Conservation (phyloP, 225 moss, liverwort and hornwort genomes). For the Anthoceros angustus region DNA sequence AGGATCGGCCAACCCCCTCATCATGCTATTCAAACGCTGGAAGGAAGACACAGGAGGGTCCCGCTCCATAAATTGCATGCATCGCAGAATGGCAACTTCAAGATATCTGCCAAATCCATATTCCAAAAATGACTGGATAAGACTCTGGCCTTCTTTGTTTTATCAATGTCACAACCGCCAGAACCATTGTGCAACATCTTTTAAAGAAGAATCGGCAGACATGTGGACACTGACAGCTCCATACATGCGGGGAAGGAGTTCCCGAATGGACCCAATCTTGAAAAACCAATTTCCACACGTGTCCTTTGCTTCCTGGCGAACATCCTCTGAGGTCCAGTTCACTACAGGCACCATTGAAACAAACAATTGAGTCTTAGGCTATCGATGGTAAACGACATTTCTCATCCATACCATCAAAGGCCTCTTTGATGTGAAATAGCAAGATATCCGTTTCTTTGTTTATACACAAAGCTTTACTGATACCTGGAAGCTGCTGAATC, state of each 20-base stretch:
- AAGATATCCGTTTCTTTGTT: too few species aligned
- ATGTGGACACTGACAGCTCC: conserved; percentile 10
- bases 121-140: neutral
- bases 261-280: conserved; percentile 85
- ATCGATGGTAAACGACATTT: neutral
- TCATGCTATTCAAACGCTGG: conserved; percentile 71
- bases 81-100: conserved; percentile 89
- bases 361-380: neutral
- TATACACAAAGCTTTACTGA: too few species aligned
- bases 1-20: conserved; percentile 84
- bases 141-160: neutral
- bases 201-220: too few species aligned
- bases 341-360: conserved; percentile 31
- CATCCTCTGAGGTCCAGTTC: conserved; percentile 75
- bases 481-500: conserved; percentile 62
- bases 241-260: conserved; percentile 95
- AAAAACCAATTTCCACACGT: conserved; percentile 96
- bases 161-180: neutral
- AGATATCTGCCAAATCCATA: conserved; percentile 48
- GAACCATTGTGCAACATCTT: too few species aligned
- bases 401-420: too few species aligned
- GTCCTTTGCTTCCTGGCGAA: conserved; percentile 89
- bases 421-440: too few species aligned
- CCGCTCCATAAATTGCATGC: conserved; percentile 62
- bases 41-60: conserved; percentile 60